Evolutionary conservation across 495 filamentous ascomycete species (phyloP), one percentile per base, ranked within the genome.

Genomic region (Xylaria intraflava): DNA sequence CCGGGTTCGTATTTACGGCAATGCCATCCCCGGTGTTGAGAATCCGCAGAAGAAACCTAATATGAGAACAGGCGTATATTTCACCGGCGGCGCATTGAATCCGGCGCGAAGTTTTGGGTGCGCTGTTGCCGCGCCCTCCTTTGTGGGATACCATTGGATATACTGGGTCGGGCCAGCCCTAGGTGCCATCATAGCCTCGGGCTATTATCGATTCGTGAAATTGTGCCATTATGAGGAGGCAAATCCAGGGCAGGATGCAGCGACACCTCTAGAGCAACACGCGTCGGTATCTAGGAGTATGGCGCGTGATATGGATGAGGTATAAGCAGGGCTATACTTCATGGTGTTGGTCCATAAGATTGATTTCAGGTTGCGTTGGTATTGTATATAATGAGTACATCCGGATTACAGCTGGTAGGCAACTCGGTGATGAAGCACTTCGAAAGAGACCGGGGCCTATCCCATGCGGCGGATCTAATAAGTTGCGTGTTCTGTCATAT

Each of bases 181-280:
- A 4, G 87, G 87, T 0, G 74, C 83, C 0, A 62, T 85, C 16
- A 66, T 88, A 7, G 85, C 87, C 0, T 74, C 77, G 0, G 81
- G 69, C 8, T 88, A 87, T 66, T 89, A 86, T 63, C 69, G 70
- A 16, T 71, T 87, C 36, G 74, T 86, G 29, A 81, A 85, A 64
- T 60, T 73, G 9, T 74, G 86, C 38, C 79, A 84, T 58, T 90
- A 89, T 62, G 83, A 90, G 65, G 80, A 80, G 23, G 86, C 83
- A 40, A 92, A 90, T 56, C 86, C 86, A 2, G 86, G 82, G 1
- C 85, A 88, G 66, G 88, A 91, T n/a, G n/a, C n/a, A n/a, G n/a
- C n/a, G n/a, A n/a, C n/a, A n/a, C n/a, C n/a, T n/a, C 86, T 86
- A 2, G 86, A 82, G 1, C 85, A 88, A 65, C 87, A 91, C 53